A percentile compares a stretch with the other conserved stretches of the same genome.
Conservation (phyloP, 2,329 filamentous ascomycete genomes). For the Calonectria naviculata region DNA sequence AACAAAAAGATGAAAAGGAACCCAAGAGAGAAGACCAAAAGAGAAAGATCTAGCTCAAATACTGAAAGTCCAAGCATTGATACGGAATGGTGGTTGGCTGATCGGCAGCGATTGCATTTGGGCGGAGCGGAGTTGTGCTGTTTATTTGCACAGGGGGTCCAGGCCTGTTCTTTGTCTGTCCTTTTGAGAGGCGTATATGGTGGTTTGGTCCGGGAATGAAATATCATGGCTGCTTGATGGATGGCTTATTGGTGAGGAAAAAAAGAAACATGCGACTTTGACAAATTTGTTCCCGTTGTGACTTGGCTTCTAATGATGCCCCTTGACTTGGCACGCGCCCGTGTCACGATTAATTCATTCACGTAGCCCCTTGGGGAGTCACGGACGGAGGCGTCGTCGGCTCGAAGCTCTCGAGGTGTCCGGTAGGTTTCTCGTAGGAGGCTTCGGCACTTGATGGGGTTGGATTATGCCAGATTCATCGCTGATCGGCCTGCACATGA, state of each 20-base stretch:
- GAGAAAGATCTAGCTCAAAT: conserved; percentile 25
- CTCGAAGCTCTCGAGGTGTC: too few species aligned
- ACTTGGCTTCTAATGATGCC: neutral
- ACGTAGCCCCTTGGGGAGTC: neutral
- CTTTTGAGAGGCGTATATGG: conserved; percentile 38
- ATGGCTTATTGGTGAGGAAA: conserved; percentile 6
- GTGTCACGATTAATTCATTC: neutral
- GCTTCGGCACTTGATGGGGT: neutral
- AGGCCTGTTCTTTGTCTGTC: conserved; percentile 23
- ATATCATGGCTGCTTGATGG: conserved; percentile 18
- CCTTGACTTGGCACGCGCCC: neutral
- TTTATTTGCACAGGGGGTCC: conserved; percentile 26
- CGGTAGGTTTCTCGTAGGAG: neutral
- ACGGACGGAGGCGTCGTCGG: neutral
- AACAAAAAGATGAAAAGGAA: neutral
- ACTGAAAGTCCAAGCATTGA: conserved; percentile 20
- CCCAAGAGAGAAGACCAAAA: conserved; percentile 23
- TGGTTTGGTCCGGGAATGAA: conserved; percentile 37
- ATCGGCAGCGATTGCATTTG: conserved; percentile 42
- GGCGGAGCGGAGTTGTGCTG: conserved; percentile 40
- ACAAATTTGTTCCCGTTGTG: neutral
- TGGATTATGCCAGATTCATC: neutral
- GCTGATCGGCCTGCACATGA: neutral
- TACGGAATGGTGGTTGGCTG: conserved; percentile 28
- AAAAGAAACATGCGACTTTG: conserved; percentile 1